Base-by-base conservation (phyloP, 75 land plant species). In the Azolla pinnata region DNA sequence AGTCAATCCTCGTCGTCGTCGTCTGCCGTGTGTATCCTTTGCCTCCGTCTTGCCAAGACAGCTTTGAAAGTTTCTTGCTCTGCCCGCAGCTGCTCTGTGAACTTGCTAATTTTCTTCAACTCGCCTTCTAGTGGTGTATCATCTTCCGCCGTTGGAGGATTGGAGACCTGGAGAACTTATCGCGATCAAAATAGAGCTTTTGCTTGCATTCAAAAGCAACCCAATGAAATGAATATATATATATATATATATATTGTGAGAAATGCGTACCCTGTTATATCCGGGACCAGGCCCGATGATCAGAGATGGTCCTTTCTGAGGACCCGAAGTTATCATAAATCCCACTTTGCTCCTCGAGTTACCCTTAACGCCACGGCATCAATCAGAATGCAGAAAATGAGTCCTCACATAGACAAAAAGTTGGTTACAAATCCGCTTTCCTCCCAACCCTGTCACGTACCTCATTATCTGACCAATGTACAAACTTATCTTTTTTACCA, bases 231-330 rank as follows among this genome's bases (percentile, higher is more conserved):
- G 23, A 67, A 63, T 18, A 47, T 40, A n/a, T 3, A 17, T 32
- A 18, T 14, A 4, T 51, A 26, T 4, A 62, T 24, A 29, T 24
- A 23, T 24, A 4, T 7, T 23, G 31, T 26, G 29, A n/a, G n/a
- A n/a, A n/a, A n/a, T n/a, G n/a, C 80, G 63, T 27, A 80, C 90
- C 86, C 74, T 47, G 58, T 86, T 86, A 70, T 86, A 86, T 27
- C 90, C 90, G 57, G 75, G 46, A 38, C 90, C 86, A 23, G 86
- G 90, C 29, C 90, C 90, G 60, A 86, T 83, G 14, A 80, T 69
- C 44, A 86, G 68, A 44, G 85, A 75, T 19, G 56, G 0, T 1
- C 56, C 69, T 28, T 74, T 60, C 53, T 76, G 69, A 28, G 68
- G 71, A 4, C 57, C 60, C 1, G 75, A 64, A 45, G 79, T 68